Percentiles rank a stretch among this genome's conserved stretches.
These are phyloP conservation scores for Penicillium silybi DNA, from an alignment of 495 filamentous ascomycete genomes.

Conservation along the genomic window DNA sequence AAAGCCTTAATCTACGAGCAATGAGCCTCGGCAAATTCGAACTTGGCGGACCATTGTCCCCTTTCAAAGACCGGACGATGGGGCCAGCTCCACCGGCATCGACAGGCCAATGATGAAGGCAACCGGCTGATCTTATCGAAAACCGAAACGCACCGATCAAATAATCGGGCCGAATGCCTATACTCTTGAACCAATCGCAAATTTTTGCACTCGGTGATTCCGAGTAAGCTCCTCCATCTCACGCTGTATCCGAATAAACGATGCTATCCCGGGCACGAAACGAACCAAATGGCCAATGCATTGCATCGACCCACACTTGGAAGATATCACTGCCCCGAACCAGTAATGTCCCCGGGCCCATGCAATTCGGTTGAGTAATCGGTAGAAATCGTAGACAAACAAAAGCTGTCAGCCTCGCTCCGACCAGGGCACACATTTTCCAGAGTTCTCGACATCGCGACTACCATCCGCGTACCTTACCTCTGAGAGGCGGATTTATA, in stretches of 20 bases:
- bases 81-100: too few species aligned
- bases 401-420: neutral
- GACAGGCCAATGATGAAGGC: neutral
- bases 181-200: neutral
- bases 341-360: conserved; percentile 15
- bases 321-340: conserved; percentile 10
- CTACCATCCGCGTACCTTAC: too few species aligned
- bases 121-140: neutral
- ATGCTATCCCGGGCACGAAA: too few species aligned
- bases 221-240: too few species aligned
- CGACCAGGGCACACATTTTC: neutral
- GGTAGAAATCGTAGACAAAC: neutral
- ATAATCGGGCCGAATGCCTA: conserved; percentile 12
- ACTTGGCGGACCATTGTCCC: neutral
- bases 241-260: too few species aligned
- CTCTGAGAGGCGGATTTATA: neutral
- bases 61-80: neutral
- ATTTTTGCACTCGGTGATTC: too few species aligned
- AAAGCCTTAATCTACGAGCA: too few species aligned
- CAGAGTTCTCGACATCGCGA: too few species aligned
- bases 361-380: conserved; percentile 10
- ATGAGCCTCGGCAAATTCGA: conserved; percentile 11
- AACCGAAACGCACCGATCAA: neutral
- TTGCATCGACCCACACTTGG: conserved; percentile 1
- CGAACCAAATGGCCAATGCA: too few species aligned